Evolutionary conservation across 2,329 filamentous ascomycete genomes (phyloP).

Genomic region (Didymella keratinophila): DNA sequence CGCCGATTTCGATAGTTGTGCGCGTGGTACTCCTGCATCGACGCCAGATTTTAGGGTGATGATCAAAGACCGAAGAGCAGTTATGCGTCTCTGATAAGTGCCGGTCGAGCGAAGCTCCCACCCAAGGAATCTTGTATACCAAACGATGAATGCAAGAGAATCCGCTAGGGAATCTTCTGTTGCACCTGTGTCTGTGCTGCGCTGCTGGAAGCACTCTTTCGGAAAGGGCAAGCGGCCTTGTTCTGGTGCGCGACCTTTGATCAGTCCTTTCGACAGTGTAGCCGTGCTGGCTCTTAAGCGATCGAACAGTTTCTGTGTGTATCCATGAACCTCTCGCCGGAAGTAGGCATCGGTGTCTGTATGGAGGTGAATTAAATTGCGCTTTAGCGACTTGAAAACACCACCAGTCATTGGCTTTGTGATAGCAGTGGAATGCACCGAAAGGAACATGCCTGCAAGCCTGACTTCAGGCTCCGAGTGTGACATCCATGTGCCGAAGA

Average conservation of each 20-base stretch:
- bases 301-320: conserved; percentile 78
- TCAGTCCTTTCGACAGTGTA: conserved; percentile 35
- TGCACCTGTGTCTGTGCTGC: background rate
- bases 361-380: conserved; percentile 74
- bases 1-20: conserved; percentile 57
- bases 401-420: conserved; percentile 73
- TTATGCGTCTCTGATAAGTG: conserved; percentile 90
- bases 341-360: conserved; percentile 87
- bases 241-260: conserved; percentile 14
- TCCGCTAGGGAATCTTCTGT: conserved; percentile 49
- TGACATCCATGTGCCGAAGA: conserved; percentile 51
- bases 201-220: conserved; percentile 11
- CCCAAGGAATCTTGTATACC: conserved; percentile 77
- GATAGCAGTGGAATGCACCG: conserved; percentile 77
- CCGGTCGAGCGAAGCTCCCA: conserved; percentile 79
- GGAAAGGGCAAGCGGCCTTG: conserved; percentile 31
- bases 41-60: conserved; percentile 74
- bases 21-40: conserved; percentile 57
- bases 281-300: conserved; percentile 62
- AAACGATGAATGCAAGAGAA: conserved; percentile 72
- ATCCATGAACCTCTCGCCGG: conserved; percentile 78
- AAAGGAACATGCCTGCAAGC: conserved; percentile 80
- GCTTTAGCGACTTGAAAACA: conserved; percentile 69
- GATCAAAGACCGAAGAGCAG: conserved; percentile 74
- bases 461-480: conserved; percentile 62